Conservation (phyloP, 108 stramenopile genomes). For the Cyclotella atomus region DNA sequence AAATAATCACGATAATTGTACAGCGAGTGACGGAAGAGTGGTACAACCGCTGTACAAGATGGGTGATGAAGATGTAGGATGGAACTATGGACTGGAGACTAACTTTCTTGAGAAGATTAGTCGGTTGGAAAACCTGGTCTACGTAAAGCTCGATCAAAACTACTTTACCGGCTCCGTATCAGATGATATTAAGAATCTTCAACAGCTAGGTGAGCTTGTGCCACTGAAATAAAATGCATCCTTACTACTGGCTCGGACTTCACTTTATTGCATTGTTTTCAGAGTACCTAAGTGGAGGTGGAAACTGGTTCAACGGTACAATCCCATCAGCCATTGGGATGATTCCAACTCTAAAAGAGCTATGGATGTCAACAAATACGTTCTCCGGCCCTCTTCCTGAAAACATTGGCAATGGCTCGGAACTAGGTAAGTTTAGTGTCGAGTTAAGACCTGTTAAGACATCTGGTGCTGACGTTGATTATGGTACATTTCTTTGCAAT, state of each 20-base stretch:
- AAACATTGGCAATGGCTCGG: neutral
- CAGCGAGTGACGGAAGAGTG: neutral
- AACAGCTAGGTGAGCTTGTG: constrained; percentile 42
- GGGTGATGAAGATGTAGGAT: neutral
- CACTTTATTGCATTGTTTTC: neutral
- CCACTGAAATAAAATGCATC: neutral
- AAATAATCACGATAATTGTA: neutral
- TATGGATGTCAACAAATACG: neutral
- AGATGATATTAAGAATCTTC: constrained; percentile 30
- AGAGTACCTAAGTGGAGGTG: neutral
- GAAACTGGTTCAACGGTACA: neutral
- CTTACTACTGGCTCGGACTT: too few species aligned
- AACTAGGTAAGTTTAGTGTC: neutral
- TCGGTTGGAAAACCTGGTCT: neutral
- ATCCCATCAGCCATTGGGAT: neutral
- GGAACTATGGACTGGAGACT: neutral
- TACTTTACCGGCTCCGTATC: constrained; percentile 30
- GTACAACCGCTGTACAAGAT: neutral
- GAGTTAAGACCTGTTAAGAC: too few species aligned
- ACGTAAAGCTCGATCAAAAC: too few species aligned
- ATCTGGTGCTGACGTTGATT: neutral
- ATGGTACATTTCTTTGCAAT: neutral
- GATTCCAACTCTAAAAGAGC: neutral
- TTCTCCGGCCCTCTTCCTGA: neutral
- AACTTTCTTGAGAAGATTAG: neutral